Percentiles rank a stretch among this genome's conserved stretches.
These are phyloP conservation scores for Serendipita sp. DNA, from an alignment of 768 basidiomycete species.

Conservation along the genomic window DNA sequence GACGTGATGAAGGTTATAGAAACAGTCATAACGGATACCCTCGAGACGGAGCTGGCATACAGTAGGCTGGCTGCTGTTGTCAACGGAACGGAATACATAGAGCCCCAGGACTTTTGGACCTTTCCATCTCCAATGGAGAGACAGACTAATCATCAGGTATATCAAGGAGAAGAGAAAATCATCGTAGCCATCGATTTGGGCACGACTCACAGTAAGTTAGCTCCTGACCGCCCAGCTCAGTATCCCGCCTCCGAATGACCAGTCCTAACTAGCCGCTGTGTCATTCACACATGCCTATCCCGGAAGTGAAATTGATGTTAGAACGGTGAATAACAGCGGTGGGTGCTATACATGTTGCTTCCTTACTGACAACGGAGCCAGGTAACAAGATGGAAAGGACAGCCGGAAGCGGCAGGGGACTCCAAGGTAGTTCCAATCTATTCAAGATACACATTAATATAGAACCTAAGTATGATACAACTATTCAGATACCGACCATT, in stretches of 20 bases:
- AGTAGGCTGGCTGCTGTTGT: no score
- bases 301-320: neutral
- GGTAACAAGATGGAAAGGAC: conserved; percentile 6
- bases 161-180: neutral
- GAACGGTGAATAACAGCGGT: neutral
- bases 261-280: neutral
- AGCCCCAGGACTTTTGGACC: no score
- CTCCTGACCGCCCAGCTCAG: neutral
- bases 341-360: neutral
- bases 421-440: neutral
- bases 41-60: no score
- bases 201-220: neutral
- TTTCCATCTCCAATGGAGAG: no score
- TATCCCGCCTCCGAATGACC: neutral
- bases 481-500: neutral
- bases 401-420: neutral
- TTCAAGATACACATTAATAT: neutral
- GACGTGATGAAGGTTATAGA: no score
- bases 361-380: neutral
- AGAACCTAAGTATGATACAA: neutral
- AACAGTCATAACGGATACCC: no score
- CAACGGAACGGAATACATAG: no score
- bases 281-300: neutral
- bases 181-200: conserved; percentile 1
- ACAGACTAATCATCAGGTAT: neutral